A percentile compares a stretch with the other conserved stretches of the same genome.
These are phyloP conservation scores for Xylaria castorea DNA, from an alignment of 495 filamentous ascomycete genomes.

Conservation along the genomic window DNA sequence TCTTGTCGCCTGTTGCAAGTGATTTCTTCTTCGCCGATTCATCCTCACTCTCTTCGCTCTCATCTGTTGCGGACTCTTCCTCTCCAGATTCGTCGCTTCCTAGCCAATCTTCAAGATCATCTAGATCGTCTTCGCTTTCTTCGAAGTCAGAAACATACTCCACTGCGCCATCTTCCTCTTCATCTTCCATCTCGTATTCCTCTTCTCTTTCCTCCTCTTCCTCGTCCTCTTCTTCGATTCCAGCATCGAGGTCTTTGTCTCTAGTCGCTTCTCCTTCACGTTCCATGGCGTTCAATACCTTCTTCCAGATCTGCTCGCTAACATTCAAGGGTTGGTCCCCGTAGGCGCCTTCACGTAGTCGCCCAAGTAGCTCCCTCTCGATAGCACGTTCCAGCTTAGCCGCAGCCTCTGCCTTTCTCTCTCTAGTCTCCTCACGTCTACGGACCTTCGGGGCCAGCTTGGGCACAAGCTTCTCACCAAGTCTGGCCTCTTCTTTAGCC, in stretches of 20 bases:
- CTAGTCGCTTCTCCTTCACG: slow-evolving; percentile 79
- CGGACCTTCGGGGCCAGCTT: slow-evolving; percentile 92
- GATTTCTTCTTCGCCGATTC: slow-evolving; percentile 50
- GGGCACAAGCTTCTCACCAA: slow-evolving; percentile 91
- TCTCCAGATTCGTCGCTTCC: slow-evolving; percentile 57
- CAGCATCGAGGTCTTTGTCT: slow-evolving; percentile 87
- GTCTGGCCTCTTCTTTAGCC: slow-evolving; percentile 82
- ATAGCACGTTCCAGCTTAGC: slow-evolving; percentile 96
- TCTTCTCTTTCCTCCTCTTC: slow-evolving; percentile 68
- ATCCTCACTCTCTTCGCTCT: slow-evolving; percentile 57
- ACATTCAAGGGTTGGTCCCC: slow-evolving; percentile 94
- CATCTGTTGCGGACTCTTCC: slow-evolving; percentile 56
- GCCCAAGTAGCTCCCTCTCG: slow-evolving; percentile 93
- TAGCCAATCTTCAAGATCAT: slow-evolving; percentile 58
- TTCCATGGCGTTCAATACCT: slow-evolving; percentile 90
- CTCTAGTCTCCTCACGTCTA: slow-evolving; percentile 85
- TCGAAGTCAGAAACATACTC: slow-evolving; percentile 79
- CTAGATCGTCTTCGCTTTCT: slow-evolving; percentile 57
- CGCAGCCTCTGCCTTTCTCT: slow-evolving; percentile 90
- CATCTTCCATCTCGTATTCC: slow-evolving; percentile 62
- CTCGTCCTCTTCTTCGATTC: slow-evolving; percentile 79
- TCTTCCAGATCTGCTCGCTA: slow-evolving; percentile 95
- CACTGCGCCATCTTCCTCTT: slow-evolving; percentile 77
- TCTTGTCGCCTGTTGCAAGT: slow-evolving; percentile 63
- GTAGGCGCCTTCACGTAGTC: slow-evolving; percentile 90